phyloP scores from a whole-genome alignment of 2,329 filamentous ascomycete species.

The Fusarium sp. region DNA sequence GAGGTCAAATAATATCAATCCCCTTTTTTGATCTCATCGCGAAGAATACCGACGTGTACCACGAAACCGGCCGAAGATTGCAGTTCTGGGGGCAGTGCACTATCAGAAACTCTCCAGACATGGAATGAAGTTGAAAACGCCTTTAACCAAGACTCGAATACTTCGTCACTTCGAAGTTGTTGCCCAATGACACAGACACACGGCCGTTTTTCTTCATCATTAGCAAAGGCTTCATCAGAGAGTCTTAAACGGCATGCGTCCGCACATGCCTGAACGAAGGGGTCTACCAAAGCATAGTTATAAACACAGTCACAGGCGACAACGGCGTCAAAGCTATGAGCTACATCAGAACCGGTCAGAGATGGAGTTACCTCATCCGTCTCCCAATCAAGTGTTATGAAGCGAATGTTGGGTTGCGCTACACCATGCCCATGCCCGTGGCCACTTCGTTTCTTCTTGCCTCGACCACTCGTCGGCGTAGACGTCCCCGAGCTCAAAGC shows the following conservation, averaged over 20 bases:
- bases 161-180: conserved; percentile 84
- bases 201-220: conserved; percentile 49
- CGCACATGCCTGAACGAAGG: conserved; percentile 83
- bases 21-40: conserved; percentile 33
- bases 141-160: conserved; percentile 84
- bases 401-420: conserved; percentile 57
- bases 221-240: conserved; percentile 19
- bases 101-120: conserved; percentile 80
- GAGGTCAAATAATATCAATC: not conserved
- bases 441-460: conserved; percentile 33
- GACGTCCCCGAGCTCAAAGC: conserved; percentile 20
- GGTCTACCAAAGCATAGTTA: conserved; percentile 85
- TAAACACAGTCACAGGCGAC: conserved; percentile 95
- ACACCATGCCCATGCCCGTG: conserved; percentile 20
- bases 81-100: conserved; percentile 67
- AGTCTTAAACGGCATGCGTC: conserved; percentile 74
- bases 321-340: conserved; percentile 73
- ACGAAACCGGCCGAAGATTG: conserved; percentile 78
- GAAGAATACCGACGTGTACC: conserved; percentile 80
- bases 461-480: conserved; percentile 11
- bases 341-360: conserved; percentile 51
- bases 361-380: conserved; percentile 61
- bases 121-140: conserved; percentile 74
- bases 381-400: conserved; percentile 86
- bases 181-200: conserved; percentile 87